Evolutionary conservation across 106 monocot genomes (phyloP).

Genomic region (Cymbidium sinense): DNA sequence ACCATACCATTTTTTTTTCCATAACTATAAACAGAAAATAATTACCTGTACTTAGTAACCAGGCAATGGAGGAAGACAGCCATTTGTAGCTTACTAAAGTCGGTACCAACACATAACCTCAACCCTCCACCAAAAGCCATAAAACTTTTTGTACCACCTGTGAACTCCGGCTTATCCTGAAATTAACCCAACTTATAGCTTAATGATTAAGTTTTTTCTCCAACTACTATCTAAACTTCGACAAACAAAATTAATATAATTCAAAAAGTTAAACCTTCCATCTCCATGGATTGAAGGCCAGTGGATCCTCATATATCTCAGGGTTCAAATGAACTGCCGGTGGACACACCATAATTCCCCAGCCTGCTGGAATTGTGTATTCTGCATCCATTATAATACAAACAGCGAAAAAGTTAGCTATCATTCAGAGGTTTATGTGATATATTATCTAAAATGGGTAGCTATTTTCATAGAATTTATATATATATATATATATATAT

Average conservation of each 20-base stretch:
- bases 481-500: background rate
- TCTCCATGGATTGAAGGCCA: constrained; percentile 57
- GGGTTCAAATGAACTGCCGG: constrained; percentile 64
- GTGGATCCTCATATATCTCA: constrained; percentile 61
- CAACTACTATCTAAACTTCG: too few relatives aligned
- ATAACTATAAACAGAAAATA: too few relatives aligned
- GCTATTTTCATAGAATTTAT: background rate
- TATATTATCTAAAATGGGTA: too few relatives aligned
- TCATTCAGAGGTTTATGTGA: too few relatives aligned
- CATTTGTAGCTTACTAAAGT: constrained; percentile 12
- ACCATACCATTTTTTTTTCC: too few relatives aligned
- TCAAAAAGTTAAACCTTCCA: constrained; percentile 35
- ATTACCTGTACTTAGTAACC: constrained; percentile 17
- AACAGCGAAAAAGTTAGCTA: background rate
- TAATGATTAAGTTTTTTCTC: too few relatives aligned
- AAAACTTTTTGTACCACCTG: background rate
- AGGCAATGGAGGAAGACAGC: constrained; percentile 9
- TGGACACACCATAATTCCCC: constrained; percentile 60
- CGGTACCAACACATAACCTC: constrained; percentile 17
- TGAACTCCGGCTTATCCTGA: constrained; percentile 3
- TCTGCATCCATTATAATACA: constrained; percentile 19
- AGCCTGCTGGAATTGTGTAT: constrained; percentile 63
- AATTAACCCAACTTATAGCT: background rate
- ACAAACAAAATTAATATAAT: too few relatives aligned
- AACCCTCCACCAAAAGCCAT: constrained; percentile 18